phyloP scores from a whole-genome alignment of 164 flowering plant species.

The Liquidambar formosana region DNA sequence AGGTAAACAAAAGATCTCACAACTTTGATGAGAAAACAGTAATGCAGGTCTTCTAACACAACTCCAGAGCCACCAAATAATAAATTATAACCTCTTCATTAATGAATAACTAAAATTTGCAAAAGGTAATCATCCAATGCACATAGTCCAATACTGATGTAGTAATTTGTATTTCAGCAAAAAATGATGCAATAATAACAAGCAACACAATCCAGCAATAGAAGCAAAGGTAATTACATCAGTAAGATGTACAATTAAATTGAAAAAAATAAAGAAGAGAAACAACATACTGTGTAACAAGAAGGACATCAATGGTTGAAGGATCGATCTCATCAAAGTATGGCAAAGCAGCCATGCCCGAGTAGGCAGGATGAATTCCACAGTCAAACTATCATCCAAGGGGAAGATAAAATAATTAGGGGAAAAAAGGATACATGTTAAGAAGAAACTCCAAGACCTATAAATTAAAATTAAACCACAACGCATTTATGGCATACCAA shows the following conservation, averaged over 20 bases:
- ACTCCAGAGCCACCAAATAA: too few species aligned
- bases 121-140: not conserved
- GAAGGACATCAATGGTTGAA: constrained; percentile 84
- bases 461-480: not conserved
- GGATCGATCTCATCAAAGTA: constrained; percentile 99
- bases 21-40: not conserved
- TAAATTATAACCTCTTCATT: too few species aligned
- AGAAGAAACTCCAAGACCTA: not conserved
- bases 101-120: too few species aligned
- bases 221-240: not conserved
- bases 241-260: not conserved
- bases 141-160: not conserved
- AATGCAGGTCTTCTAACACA: too few species aligned
- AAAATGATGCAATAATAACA: not conserved
- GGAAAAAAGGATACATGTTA: not conserved
- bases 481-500: constrained; percentile 34
- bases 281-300: constrained; percentile 81
- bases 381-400: constrained; percentile 67
- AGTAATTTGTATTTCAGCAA: not conserved
- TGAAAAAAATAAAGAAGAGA: not conserved
- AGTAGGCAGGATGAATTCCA: constrained; percentile 95
- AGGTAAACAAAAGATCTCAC: not conserved
- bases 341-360: constrained; percentile 97
- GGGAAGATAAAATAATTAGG: constrained; percentile 6
- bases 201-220: not conserved